Base-by-base conservation (phyloP, 805 yeast species). In the Peterozyma toletana region DNA sequence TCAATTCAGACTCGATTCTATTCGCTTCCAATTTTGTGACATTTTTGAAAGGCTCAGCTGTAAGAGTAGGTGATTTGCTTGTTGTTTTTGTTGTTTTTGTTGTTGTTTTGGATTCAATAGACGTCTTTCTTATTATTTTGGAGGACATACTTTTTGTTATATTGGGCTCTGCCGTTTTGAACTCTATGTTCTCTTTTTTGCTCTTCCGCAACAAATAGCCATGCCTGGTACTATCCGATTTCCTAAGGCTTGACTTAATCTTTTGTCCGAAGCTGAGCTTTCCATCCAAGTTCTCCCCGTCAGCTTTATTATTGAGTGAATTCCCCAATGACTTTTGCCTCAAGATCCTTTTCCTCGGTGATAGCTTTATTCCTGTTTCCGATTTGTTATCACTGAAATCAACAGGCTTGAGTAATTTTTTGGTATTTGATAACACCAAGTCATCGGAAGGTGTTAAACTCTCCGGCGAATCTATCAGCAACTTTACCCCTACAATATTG, bases 291-390 rank as follows among this genome's bases (percentile, higher is more conserved):
- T 5, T 31, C 15, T 11, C 15, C 3, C 34, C 10, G 5, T 31
- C 10, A 5, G 13, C 34, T 31, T 31, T 31, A 5, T 31, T 31
- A 9, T 9, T 31, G 3, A 31, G 5, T 5, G 13, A 11, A 9
- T 31, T 31, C 4, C 15, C 14, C 34, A 14, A 31, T 31, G 14
- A 13, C 14, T 13, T 11, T 11, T 33, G n/a, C 7, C 34, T 33
- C 18, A 39, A 30, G 11, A 33, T 39, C n/a, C 30, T 39, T 17
- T 39, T 39, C 11, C 41, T 21, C 3, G 41, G 41, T 15, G 41
- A 39, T 5, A 39, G 15, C 18, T 39, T 33, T 10, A 27, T n/a
- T 11, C 16, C 13, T 3, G 14, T 39, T 17, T 27, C 21, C 5
- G 16, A 15, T 9, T 33, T 30, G 18, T 21, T 18, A 33, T 34